Conservation (phyloP, 106 monocot species). For the Agapanthus africanus region DNA sequence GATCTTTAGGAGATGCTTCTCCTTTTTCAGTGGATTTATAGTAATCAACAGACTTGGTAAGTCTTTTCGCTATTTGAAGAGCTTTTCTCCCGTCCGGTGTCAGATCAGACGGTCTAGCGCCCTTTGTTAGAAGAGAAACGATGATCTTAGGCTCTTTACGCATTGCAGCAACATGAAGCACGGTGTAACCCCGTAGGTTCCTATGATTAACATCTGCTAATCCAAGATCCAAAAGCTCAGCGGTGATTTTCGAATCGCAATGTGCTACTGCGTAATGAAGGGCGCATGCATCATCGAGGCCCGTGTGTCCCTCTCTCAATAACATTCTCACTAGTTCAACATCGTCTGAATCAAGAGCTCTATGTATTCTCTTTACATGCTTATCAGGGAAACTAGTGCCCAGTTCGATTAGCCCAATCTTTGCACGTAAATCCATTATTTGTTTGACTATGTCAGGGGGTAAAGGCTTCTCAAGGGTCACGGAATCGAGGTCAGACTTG, state of each 20-base stretch:
- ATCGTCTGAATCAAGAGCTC: conserved; percentile 82
- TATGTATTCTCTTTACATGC: conserved; percentile 45
- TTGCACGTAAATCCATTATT: conserved; percentile 24
- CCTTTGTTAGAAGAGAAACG: conserved; percentile 63
- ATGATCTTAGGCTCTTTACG: conserved; percentile 74
- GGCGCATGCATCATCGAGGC: conserved; percentile 72
- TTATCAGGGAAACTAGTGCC: conserved; percentile 26
- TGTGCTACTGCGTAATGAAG: conserved; percentile 81
- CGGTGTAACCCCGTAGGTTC: conserved; percentile 59
- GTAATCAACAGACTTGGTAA: conserved; percentile 53
- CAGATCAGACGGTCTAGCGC: conserved; percentile 53
- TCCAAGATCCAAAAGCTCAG: conserved; percentile 58
- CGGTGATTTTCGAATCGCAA: conserved; percentile 59
- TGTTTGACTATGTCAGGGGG: conserved; percentile 41
- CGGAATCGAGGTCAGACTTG: conserved; percentile 44
- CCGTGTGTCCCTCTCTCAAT: conserved; percentile 44
- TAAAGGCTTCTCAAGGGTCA: conserved; percentile 61
- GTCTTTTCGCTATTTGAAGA: conserved; percentile 62
- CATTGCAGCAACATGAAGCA: conserved; percentile 77
- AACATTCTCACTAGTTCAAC: conserved; percentile 75
- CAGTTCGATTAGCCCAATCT: conserved; percentile 5
- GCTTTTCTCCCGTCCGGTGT: conserved; percentile 64
- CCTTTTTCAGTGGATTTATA: conserved; percentile 35
- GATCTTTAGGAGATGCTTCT: conserved; percentile 39
- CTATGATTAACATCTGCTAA: conserved; percentile 69